Conservation (phyloP, 108 stramenopile genomes). For the Nitzschia sp. region DNA sequence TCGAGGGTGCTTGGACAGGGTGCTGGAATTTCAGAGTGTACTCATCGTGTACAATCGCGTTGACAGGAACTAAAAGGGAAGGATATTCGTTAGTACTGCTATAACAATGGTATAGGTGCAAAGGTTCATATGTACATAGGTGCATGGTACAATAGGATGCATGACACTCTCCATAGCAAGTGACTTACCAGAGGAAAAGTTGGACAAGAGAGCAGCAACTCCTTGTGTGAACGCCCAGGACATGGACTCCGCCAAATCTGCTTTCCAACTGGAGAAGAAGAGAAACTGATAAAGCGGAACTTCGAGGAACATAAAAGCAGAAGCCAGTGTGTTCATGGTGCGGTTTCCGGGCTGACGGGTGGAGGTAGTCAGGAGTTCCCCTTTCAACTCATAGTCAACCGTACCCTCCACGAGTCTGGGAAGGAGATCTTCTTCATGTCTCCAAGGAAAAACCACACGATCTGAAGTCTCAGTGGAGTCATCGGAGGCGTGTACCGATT, state of each 20-base stretch:
- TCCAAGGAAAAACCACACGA: constrained; percentile 28
- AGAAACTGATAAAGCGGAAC: constrained; percentile 28
- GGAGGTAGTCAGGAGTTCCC: constrained; percentile 13
- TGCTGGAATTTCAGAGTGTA: constrained; percentile 9
- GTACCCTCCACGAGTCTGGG: constrained; percentile 31
- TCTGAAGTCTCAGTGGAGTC: not conserved
- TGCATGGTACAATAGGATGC: too few species aligned
- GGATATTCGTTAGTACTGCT: too few species aligned
- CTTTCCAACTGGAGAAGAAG: constrained; percentile 22
- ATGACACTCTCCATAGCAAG: not conserved
- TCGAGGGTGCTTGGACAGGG: too few species aligned
- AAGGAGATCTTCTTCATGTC: constrained; percentile 17
- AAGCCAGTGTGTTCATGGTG: constrained; percentile 22
- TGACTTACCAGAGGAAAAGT: constrained; percentile 11
- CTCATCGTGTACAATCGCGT: constrained; percentile 1
- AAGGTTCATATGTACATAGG: too few species aligned
- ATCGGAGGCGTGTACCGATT: not conserved
- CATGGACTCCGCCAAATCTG: constrained; percentile 32
- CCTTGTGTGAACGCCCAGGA: constrained; percentile 28
- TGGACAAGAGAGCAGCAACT: constrained; percentile 13
- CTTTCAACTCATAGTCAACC: constrained; percentile 12
- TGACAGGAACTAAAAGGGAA: not conserved
- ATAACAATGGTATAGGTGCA: too few species aligned
- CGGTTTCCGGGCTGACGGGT: constrained; percentile 13
- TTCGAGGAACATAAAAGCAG: constrained; percentile 25